Conservation (phyloP, 1,284 basidiomycete genomes). For the Caloboletus firmus region DNA sequence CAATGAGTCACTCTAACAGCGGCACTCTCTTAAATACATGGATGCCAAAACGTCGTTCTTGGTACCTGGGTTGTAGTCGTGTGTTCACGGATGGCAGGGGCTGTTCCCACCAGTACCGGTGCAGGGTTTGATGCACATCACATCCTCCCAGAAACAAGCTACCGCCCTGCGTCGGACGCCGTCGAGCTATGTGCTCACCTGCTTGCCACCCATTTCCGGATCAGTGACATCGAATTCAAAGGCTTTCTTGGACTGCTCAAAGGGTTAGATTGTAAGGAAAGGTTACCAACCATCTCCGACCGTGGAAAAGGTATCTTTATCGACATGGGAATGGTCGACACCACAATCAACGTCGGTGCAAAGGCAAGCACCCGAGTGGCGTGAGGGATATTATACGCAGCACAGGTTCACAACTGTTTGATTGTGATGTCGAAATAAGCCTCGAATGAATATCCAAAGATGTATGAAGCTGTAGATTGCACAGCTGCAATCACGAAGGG, state of each 20-base stretch:
- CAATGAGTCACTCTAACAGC: not conserved
- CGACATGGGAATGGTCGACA: not conserved
- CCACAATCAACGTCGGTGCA: not conserved
- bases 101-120: slow-evolving; percentile 5
- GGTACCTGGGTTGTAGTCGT: not conserved
- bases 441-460: not conserved
- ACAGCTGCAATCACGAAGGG: too few relatives aligned
- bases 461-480: not conserved
- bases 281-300: not conserved
- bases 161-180: not conserved
- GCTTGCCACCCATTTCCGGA: too few relatives aligned
- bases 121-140: slow-evolving; percentile 8
- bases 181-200: not conserved
- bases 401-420: not conserved
- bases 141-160: too few relatives aligned
- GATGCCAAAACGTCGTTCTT: not conserved
- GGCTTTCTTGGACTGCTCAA: not conserved
- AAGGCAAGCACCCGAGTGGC: not conserved
- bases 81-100: not conserved
- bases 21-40: not conserved
- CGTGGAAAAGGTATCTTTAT: not conserved
- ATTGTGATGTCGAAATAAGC: not conserved
- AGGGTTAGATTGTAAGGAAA: not conserved
- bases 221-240: not conserved
- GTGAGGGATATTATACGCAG: not conserved